Evolutionary conservation across 2,329 filamentous ascomycete genomes (phyloP).

Genomic region (Paraphoma sp.): DNA sequence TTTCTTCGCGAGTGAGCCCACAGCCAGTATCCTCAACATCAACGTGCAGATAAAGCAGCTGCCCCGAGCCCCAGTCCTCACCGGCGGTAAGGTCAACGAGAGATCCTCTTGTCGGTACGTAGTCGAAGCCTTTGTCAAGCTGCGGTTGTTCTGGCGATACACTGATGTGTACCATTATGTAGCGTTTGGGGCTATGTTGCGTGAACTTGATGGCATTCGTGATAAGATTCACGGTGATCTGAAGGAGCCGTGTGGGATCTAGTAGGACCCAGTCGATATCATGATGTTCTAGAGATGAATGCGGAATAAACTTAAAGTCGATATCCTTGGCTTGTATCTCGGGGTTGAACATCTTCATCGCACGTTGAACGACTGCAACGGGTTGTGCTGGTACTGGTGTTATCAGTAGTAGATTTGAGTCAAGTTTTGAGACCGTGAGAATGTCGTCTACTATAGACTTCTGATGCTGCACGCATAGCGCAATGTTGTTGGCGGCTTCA

Average conservation of each 20-base stretch:
- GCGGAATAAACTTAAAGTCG: conserved; percentile 36
- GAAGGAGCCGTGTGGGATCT: conserved; percentile 51
- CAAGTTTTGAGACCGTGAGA: conserved; percentile 42
- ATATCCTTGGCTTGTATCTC: conserved; percentile 42
- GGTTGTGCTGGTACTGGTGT: conserved; percentile 49
- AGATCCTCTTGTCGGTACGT: conserved; percentile 29
- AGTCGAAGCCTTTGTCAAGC: conserved; percentile 27
- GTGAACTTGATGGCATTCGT: conserved; percentile 58
- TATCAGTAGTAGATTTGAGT: conserved; percentile 39
- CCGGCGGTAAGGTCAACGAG: conserved; percentile 22
- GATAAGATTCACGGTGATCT: conserved; percentile 52
- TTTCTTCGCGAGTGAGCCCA: conserved; percentile 39
- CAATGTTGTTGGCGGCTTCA: conserved; percentile 51
- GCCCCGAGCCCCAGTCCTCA: conserved; percentile 37
- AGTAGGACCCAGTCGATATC: conserved; percentile 50
- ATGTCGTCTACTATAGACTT: conserved; percentile 45
- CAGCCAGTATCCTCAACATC: conserved; percentile 43
- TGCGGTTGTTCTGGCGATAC: conserved; percentile 42
- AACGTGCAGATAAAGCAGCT: conserved; percentile 35
- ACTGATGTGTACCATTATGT: conserved; percentile 48
- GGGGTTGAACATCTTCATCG: conserved; percentile 48
- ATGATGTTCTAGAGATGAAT: conserved; percentile 43
- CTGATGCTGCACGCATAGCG: conserved; percentile 43
- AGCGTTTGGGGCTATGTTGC: conserved; percentile 38
- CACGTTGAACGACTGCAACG: conserved; percentile 40